A percentile compares a stretch with the other conserved stretches of the same genome.
These are phyloP conservation scores for Eurotiales sp. DNA, from an alignment of 2,329 filamentous ascomycete genomes.

Conservation along the genomic window DNA sequence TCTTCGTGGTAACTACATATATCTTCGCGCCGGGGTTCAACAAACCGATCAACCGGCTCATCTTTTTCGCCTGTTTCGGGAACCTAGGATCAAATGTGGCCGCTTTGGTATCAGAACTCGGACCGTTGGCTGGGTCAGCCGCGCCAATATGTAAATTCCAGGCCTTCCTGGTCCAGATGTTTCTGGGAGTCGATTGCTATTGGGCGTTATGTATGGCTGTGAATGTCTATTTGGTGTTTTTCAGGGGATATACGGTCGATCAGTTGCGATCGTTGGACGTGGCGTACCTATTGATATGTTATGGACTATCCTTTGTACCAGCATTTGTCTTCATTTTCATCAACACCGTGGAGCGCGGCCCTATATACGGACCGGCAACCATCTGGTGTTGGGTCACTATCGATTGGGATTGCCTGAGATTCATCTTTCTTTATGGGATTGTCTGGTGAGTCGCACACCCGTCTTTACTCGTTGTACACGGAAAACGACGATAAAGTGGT, in stretches of 20 bases:
- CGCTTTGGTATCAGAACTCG: constrained; percentile 64
- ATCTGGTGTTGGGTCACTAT: constrained; percentile 73
- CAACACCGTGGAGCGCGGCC: constrained; percentile 44
- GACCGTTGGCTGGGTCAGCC: constrained; percentile 45
- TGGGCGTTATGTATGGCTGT: constrained; percentile 75
- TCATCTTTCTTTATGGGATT: constrained; percentile 62
- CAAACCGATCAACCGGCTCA: constrained; percentile 64
- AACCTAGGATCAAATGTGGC: constrained; percentile 72
- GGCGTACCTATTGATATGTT: constrained; percentile 63
- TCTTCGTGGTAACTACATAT: constrained; percentile 22
- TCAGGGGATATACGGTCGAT: constrained; percentile 61
- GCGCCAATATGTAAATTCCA: constrained; percentile 67
- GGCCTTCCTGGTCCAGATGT: constrained; percentile 64
- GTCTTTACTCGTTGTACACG: neutral
- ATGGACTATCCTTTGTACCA: constrained; percentile 65
- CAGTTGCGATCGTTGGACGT: constrained; percentile 63
- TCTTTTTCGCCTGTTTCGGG: constrained; percentile 74
- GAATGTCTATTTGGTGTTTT: constrained; percentile 75
- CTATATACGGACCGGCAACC: constrained; percentile 66
- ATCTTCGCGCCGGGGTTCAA: constrained; percentile 18
- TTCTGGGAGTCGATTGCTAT: constrained; percentile 64
- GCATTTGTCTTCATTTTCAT: constrained; percentile 64
- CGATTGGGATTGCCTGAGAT: constrained; percentile 65
- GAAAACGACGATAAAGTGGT: too few relatives aligned
- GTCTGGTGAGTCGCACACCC: constrained; percentile 24